Base-by-base conservation (phyloP, 331 rosid species). In the Spiraea crenata region DNA sequence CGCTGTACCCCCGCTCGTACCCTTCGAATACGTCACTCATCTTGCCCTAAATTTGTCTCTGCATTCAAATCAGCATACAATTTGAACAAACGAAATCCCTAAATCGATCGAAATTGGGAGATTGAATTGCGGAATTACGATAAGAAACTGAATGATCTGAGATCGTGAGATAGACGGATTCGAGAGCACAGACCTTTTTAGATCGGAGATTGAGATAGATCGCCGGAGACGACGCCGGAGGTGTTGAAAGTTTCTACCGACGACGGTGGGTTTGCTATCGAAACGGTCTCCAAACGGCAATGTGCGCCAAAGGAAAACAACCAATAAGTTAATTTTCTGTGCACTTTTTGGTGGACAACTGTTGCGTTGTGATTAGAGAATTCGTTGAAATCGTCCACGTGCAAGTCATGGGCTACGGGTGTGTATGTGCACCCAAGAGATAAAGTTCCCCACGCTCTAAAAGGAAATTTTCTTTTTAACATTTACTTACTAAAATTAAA, bases 1-100 rank as follows among this genome's bases (percentile, higher is more conserved):
- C 97, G 70, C 97, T 90, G 85, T 90, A 93, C 39, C 84, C 90
- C 73, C 97, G 98, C 76, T 93, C 98, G 80, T 87, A 93, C 41
- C 97, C 89, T 77, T 90, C 97, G 55, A 93, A 93, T 34, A 88
- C 92, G 80, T 80, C 85, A 77, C 93, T 88, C 98, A 93, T 93
- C 72, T 74, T 88, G 70, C 57, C 74, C 56, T 13, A 50, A 70
- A 56, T 75, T 75, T 65, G 54, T 49, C 51, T n/a, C 56, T 78
- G 70, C 75, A 74, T 57, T 71, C 69, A 74, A 25, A 75, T 58
- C 47, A 40, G 39, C 48, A 40, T 12, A 61, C 13, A 76, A 80
- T 81, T 67, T 60, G 59, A 31, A n/a, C 12, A 63, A 45, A 25
- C 61, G 3, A 41, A 40, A 77, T 3, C 77, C 77, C 69, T 46